Percentiles rank a stretch among this genome's conserved stretches.
Conservation (phyloP, 345 rosid genomes). For the Populus simonii region DNA sequence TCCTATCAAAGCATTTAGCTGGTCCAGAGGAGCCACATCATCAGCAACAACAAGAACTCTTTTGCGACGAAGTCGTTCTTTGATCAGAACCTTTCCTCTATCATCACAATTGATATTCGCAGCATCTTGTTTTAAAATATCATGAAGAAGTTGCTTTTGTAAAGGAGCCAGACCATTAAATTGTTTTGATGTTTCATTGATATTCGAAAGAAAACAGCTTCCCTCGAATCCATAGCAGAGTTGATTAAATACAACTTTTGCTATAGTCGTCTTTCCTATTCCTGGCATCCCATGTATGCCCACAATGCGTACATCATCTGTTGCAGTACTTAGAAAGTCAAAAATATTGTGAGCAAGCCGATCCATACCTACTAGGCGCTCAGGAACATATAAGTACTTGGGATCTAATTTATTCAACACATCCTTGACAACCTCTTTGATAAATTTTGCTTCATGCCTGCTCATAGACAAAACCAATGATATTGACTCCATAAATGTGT, state of each 20-base stretch:
- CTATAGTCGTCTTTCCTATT: background rate
- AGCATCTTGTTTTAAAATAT: background rate
- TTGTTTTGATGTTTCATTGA: background rate
- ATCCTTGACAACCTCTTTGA: no score
- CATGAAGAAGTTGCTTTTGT: background rate
- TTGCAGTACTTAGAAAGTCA: no score
- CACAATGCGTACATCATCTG: no score
- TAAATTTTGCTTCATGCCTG: no score
- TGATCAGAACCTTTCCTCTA: background rate
- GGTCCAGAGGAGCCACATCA: background rate
- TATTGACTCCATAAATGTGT: no score
- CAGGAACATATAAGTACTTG: no score
- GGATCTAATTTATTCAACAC: no score
- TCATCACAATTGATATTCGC: background rate
- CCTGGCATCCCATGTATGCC: background rate
- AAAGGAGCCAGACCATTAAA: background rate
- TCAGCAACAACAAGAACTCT: constrained; percentile 16
- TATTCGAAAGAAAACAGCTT: background rate
- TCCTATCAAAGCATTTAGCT: constrained; percentile 7
- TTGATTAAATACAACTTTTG: background rate
- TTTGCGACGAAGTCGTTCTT: background rate
- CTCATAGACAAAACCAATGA: no score
- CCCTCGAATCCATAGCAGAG: background rate
- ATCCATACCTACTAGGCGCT: no score
- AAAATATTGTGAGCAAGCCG: no score